Evolutionary conservation across 2,329 filamentous ascomycete genomes (phyloP).

Genomic region (Graphium sp.): DNA sequence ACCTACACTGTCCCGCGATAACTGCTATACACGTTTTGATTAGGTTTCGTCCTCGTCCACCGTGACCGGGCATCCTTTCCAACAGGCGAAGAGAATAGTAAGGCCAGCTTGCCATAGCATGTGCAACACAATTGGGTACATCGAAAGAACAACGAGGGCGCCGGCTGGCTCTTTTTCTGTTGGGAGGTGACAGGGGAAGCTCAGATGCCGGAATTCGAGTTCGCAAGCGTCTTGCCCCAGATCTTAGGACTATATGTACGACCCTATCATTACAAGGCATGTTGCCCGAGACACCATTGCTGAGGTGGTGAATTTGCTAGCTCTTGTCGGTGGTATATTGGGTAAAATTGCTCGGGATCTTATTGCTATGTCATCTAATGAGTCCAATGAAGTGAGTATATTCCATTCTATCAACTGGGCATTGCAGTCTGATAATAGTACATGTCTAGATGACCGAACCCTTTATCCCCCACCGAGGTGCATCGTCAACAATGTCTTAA

Average conservation of each 20-base stretch:
- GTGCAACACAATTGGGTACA: no score
- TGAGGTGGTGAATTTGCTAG: constrained; percentile 34
- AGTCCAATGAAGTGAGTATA: constrained; percentile 16
- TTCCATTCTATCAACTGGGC: no score
- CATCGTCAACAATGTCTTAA: constrained; percentile 39
- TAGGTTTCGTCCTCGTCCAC: no score
- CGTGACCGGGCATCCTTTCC: no score
- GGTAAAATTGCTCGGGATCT: constrained; percentile 39
- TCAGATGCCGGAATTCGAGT: constrained; percentile 29
- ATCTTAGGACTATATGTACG: constrained; percentile 24
- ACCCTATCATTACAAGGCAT: constrained; percentile 40
- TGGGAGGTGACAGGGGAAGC: no score
- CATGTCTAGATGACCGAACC: constrained; percentile 33
- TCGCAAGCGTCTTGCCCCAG: constrained; percentile 26
- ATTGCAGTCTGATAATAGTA: not conserved
- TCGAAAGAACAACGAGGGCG: no score
- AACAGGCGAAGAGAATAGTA: no score
- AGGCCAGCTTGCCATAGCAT: no score
- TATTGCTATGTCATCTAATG: constrained; percentile 40
- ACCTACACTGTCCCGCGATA: no score
- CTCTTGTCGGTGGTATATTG: constrained; percentile 31
- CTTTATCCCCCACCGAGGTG: constrained; percentile 34
- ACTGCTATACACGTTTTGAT: no score
- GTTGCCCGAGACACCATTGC: constrained; percentile 35
- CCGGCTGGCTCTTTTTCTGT: no score